Percentiles rank a stretch among this genome's conserved stretches.
phyloP scores from a whole-genome alignment of 306 rosid species.

The Vicia villosa region DNA sequence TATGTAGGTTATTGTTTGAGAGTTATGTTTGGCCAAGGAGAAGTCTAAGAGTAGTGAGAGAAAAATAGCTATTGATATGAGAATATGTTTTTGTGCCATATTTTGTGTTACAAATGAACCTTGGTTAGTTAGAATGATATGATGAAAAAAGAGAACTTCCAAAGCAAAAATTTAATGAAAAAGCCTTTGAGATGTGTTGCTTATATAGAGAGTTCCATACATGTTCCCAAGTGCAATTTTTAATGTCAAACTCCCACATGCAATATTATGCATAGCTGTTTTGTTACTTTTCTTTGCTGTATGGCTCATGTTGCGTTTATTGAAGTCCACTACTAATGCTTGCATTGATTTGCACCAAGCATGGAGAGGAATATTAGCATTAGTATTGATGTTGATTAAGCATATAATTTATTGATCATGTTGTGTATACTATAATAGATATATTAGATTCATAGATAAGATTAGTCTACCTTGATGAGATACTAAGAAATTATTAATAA shows the following conservation, averaged over 20 bases:
- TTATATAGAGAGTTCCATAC: slow-evolving; percentile 34
- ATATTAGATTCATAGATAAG: slow-evolving; percentile 3
- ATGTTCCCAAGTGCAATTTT: slow-evolving; percentile 28
- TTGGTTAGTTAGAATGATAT: not conserved
- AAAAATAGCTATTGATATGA: slow-evolving; percentile 31
- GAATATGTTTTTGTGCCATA: slow-evolving; percentile 45
- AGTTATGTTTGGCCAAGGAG: not conserved
- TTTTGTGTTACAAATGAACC: slow-evolving; percentile 21
- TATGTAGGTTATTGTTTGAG: slow-evolving; percentile 33
- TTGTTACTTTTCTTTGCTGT: not conserved
- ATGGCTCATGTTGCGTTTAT: not conserved
- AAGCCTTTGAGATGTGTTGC: not conserved
- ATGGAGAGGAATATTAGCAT: not conserved
- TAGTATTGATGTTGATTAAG: not conserved
- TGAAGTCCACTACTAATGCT: slow-evolving; percentile 18
- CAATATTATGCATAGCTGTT: not conserved
- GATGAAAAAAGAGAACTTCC: not conserved
- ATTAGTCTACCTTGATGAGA: not conserved
- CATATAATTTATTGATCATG: not conserved
- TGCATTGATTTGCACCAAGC: slow-evolving; percentile 30
- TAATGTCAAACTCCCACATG: slow-evolving; percentile 21
- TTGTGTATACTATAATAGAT: not conserved
- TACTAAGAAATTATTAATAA: not conserved
- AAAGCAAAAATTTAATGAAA: slow-evolving; percentile 17
- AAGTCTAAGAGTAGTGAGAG: not conserved